Evolutionary conservation across 805 yeast species (phyloP).

Genomic region (Ogataea pini): DNA sequence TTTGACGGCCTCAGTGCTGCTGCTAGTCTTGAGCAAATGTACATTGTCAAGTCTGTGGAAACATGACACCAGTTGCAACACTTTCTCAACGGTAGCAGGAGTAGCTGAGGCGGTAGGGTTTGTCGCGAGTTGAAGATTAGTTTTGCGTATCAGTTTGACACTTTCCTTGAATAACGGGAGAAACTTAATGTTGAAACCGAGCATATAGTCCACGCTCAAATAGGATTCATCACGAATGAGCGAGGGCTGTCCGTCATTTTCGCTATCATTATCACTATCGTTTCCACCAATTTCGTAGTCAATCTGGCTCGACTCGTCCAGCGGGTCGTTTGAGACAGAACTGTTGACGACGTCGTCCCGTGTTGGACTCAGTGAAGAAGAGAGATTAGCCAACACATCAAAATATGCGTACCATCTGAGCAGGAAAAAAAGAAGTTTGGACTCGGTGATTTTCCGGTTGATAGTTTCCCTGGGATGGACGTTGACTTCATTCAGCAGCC

Average conservation of each 20-base stretch:
- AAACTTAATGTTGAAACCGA: constrained; percentile 66
- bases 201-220: constrained; percentile 56
- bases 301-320: constrained; percentile 20
- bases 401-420: constrained; percentile 69
- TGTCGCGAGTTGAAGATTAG: constrained; percentile 22
- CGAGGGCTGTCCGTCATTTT: constrained; percentile 7
- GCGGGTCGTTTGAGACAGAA: not conserved
- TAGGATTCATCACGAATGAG: constrained; percentile 30
- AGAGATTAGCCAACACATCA: constrained; percentile 62
- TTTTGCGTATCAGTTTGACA: constrained; percentile 39
- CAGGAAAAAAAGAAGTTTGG: constrained; percentile 53
- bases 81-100: constrained; percentile 29
- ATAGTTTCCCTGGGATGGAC: constrained; percentile 15
- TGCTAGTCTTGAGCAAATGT: constrained; percentile 10
- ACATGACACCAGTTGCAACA: constrained; percentile 41
- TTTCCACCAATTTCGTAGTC: constrained; percentile 32
- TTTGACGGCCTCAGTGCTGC: constrained; percentile 19
- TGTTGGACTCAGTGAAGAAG: constrained; percentile 47
- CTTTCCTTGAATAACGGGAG: constrained; percentile 59
- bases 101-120: constrained; percentile 21
- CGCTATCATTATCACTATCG: constrained; percentile 1
- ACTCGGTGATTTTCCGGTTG: constrained; percentile 30
- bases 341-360: constrained; percentile 21
- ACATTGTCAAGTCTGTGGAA: constrained; percentile 32
- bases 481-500: constrained; percentile 23